These are phyloP conservation scores for Claviceps digitariae DNA, from an alignment of 2,329 filamentous ascomycete species.

Conservation along the genomic window DNA sequence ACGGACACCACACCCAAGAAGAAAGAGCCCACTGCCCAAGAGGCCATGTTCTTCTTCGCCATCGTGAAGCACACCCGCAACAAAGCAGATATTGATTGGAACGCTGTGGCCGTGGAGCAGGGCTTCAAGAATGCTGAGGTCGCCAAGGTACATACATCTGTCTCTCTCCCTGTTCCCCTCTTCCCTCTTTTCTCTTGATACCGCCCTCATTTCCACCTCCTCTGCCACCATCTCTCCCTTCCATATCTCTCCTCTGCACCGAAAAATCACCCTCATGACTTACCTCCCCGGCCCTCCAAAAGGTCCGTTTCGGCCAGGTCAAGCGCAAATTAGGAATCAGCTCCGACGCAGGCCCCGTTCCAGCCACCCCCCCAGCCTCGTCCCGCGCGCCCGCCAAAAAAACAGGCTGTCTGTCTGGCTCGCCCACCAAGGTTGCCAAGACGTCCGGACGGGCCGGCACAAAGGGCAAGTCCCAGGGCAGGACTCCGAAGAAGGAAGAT, in stretches of 20 bases:
- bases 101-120: constrained; percentile 25
- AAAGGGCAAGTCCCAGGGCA: constrained; percentile 12
- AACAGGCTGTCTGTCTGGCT: constrained; percentile 2
- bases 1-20: constrained; percentile 13
- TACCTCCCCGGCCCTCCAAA: not conserved
- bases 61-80: constrained; percentile 29
- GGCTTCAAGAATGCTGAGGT: constrained; percentile 31
- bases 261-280: not conserved
- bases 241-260: too few species aligned
- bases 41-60: constrained; percentile 30
- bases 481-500: constrained; percentile 8
- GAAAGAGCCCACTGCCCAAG: constrained; percentile 24
- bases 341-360: constrained; percentile 10
- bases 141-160: constrained; percentile 24
- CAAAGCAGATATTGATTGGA: constrained; percentile 35
- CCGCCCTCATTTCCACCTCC: too few species aligned
- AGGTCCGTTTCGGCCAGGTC: constrained; percentile 36
- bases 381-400: constrained; percentile 12
- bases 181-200: too few species aligned
- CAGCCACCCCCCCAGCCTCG: constrained; percentile 1
- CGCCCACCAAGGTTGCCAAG: constrained; percentile 19
- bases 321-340: constrained; percentile 31
- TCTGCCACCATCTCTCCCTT: too few species aligned
- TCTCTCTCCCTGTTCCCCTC: not conserved
- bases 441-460: constrained; percentile 10